phyloP scores from a whole-genome alignment of 2,329 filamentous ascomycete species.

The Xylaria sp. region DNA sequence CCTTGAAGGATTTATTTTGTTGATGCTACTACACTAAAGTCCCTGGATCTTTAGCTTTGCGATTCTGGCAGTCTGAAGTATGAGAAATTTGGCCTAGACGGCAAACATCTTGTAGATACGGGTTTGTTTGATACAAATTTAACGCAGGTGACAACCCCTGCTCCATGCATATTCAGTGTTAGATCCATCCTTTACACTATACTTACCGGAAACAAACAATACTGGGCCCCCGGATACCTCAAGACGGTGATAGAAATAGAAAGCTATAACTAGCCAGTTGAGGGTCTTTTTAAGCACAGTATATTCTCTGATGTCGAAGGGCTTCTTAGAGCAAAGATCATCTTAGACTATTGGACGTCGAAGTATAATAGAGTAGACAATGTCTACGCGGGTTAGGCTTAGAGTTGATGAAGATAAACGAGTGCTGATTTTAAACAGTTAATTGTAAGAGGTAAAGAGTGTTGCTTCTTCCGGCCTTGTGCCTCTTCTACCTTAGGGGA shows the following conservation, averaged over 20 bases:
- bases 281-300: conserved; percentile 11
- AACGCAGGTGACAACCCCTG: conserved; percentile 6
- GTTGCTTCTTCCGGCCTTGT: background rate
- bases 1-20: conserved; percentile 12
- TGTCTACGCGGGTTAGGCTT: conserved; percentile 6
- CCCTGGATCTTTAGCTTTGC: background rate
- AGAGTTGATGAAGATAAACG: conserved; percentile 7
- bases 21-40: conserved; percentile 10
- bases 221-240: conserved; percentile 1
- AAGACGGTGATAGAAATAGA: conserved; percentile 2
- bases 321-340: conserved; percentile 9
- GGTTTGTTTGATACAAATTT: conserved; percentile 12
- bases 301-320: conserved; percentile 10
- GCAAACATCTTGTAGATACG: conserved; percentile 4
- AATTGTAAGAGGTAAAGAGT: conserved; percentile 1
- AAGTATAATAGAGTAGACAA: conserved; percentile 12
- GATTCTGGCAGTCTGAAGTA: conserved; percentile 5
- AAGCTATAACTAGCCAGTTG: conserved; percentile 5
- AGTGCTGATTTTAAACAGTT: conserved; percentile 2
- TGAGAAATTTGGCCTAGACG: conserved; percentile 8
- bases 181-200: conserved; percentile 17
- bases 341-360: conserved; percentile 9
- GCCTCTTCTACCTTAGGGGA: too few relatives aligned
- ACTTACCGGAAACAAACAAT: conserved; percentile 9
- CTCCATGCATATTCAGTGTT: conserved; percentile 10